These are phyloP conservation scores for Trichoderma parareesei DNA, from an alignment of 495 filamentous ascomycete genomes.

Conservation along the genomic window DNA sequence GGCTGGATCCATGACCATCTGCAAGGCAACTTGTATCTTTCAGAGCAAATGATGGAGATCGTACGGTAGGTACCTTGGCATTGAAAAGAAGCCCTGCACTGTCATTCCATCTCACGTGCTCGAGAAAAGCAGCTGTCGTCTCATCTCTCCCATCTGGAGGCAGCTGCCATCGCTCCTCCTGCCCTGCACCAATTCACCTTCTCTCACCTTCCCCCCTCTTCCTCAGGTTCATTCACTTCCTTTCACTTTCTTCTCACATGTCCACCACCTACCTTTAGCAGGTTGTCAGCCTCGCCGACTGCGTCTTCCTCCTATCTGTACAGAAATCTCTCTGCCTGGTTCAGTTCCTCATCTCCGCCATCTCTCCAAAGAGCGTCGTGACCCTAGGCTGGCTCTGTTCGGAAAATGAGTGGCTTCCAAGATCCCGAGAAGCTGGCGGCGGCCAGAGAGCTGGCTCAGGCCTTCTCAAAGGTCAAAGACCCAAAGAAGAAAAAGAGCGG, in stretches of 20 bases:
- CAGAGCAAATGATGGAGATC: too few species aligned
- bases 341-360: too few species aligned
- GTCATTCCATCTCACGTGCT: neutral
- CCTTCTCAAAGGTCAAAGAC: neutral
- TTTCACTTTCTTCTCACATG: neutral
- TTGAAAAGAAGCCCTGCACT: too few species aligned
- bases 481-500: neutral
- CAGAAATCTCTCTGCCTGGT: too few species aligned
- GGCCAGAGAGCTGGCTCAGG: neutral
- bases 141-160: neutral
- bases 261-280: neutral
- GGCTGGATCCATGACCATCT: too few species aligned
- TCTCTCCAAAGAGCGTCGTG: too few species aligned
- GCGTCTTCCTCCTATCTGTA: too few species aligned
- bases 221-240: neutral
- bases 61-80: too few species aligned
- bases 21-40: too few species aligned
- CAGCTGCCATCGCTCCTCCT: neutral
- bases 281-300: neutral
- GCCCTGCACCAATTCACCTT: neutral
- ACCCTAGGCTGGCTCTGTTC: too few species aligned
- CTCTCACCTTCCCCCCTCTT: neutral
- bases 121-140: neutral
- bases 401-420: conserved; percentile 1
- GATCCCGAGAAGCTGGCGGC: neutral